Conservation (phyloP, 2,329 filamentous ascomycete species). For the Paramyrothecium roridum region DNA sequence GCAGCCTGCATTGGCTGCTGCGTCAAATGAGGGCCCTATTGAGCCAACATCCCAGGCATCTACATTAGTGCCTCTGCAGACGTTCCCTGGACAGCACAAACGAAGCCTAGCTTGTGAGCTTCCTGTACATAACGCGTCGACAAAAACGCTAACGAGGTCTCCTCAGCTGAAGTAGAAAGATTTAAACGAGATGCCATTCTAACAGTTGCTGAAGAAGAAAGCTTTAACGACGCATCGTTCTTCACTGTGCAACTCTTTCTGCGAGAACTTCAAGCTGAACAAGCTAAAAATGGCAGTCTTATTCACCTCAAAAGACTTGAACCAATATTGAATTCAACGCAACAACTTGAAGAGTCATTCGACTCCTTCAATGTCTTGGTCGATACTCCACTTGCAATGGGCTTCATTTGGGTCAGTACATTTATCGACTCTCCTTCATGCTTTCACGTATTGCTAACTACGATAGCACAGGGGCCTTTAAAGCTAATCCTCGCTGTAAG, state of each 20-base stretch:
- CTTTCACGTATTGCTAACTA: background rate
- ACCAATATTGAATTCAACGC: background rate
- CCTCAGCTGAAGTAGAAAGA: background rate
- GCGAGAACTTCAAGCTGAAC: background rate
- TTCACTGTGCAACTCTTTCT: background rate
- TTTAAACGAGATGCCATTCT: background rate
- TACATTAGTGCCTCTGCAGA: background rate
- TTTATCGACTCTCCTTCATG: background rate
- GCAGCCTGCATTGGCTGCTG: no score
- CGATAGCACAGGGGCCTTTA: background rate
- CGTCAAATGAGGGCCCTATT: no score
- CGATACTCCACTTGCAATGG: background rate
- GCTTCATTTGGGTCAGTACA: background rate
- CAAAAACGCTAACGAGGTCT: background rate
- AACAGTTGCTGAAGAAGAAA: background rate
- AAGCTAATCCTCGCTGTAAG: background rate
- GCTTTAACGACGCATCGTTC: background rate
- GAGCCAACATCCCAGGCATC: background rate
- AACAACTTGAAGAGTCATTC: background rate
- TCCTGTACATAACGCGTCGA: background rate
- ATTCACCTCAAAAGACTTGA: slow-evolving; percentile 1
- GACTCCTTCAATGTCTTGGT: background rate
- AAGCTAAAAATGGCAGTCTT: background rate
- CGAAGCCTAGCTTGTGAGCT: background rate
- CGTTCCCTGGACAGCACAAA: background rate